Evolutionary conservation across 2,329 filamentous ascomycete genomes (phyloP).

Genomic region (Aureobasidium subglaciale): DNA sequence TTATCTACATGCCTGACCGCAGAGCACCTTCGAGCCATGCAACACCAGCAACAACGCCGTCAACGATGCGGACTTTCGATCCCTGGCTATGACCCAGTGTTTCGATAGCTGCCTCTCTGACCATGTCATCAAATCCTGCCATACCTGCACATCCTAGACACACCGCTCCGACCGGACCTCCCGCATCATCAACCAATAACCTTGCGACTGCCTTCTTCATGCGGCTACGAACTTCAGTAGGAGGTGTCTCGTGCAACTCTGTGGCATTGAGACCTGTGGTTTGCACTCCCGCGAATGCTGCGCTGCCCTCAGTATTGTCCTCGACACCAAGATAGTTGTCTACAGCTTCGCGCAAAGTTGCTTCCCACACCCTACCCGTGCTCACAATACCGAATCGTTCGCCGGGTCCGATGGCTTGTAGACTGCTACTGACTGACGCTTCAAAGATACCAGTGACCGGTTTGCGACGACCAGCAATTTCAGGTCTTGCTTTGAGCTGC

Average conservation of each 20-base stretch:
- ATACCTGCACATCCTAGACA: constrained; percentile 88
- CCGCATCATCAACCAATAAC: constrained; percentile 46
- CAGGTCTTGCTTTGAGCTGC: constrained; percentile 44
- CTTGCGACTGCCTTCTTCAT: constrained; percentile 64
- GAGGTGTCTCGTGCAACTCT: constrained; percentile 65
- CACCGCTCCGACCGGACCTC: constrained; percentile 54
- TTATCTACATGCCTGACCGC: constrained; percentile 27
- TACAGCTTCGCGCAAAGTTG: constrained; percentile 61
- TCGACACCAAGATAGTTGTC: constrained; percentile 52
- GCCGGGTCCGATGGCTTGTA: constrained; percentile 47
- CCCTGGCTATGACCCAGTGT: constrained; percentile 55
- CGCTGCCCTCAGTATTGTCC: constrained; percentile 27
- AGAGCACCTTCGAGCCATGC: constrained; percentile 51
- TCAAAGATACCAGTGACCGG: constrained; percentile 82
- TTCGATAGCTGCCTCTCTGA: constrained; percentile 61
- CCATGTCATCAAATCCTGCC: constrained; percentile 73
- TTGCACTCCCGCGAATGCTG: constrained; percentile 66
- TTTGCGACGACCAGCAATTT: constrained; percentile 33
- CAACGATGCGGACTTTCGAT: constrained; percentile 60
- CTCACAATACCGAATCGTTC: constrained; percentile 78
- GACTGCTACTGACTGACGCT: constrained; percentile 60
- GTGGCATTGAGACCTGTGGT: constrained; percentile 74
- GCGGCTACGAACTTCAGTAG: constrained; percentile 55
- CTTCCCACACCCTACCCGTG: constrained; percentile 78
- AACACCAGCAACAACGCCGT: constrained; percentile 68